Evolutionary conservation across 345 rosid genomes (phyloP).

Genomic region (Barbarea vulgaris): DNA sequence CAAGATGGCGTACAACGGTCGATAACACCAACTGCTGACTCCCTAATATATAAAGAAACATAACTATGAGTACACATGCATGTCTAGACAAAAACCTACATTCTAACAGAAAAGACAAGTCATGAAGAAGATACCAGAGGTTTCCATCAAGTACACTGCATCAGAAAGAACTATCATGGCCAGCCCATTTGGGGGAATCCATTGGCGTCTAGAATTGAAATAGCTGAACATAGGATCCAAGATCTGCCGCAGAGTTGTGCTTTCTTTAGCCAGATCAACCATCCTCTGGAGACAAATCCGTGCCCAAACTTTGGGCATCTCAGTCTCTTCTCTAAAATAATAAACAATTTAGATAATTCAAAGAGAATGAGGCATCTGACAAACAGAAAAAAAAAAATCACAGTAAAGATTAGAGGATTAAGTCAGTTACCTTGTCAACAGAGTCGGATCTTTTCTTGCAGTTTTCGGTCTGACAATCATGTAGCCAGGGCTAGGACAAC

Average conservation of each 20-base stretch:
- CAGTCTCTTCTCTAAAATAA: constrained; percentile 77
- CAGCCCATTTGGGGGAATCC: constrained; percentile 79
- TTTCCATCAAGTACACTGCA: constrained; percentile 67
- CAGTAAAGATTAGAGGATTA: not conserved
- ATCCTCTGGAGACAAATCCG: constrained; percentile 89
- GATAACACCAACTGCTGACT: constrained; percentile 77
- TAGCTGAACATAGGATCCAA: constrained; percentile 83
- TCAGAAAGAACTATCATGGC: constrained; percentile 77
- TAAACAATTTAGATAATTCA: not conserved
- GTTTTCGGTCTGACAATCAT: constrained; percentile 61
- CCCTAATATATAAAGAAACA: constrained; percentile 50
- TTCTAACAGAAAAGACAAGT: constrained; percentile 15
- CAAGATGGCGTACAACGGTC: constrained; percentile 80
- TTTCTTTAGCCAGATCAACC: constrained; percentile 91
- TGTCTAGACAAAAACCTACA: not conserved
- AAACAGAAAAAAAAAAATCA: not conserved
- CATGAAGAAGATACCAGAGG: constrained; percentile 49
- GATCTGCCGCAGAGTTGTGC: constrained; percentile 72
- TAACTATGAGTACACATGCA: constrained; percentile 13
- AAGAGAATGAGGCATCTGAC: not conserved
- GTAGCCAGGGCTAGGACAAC: constrained; percentile 58
- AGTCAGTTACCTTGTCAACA: constrained; percentile 66
- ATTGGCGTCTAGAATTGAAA: constrained; percentile 72
- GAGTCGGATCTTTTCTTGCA: constrained; percentile 74
- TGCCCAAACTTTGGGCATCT: constrained; percentile 89